Base-by-base conservation (phyloP, 805 yeast species). In the Vanderwaltozyma verrucispora region DNA sequence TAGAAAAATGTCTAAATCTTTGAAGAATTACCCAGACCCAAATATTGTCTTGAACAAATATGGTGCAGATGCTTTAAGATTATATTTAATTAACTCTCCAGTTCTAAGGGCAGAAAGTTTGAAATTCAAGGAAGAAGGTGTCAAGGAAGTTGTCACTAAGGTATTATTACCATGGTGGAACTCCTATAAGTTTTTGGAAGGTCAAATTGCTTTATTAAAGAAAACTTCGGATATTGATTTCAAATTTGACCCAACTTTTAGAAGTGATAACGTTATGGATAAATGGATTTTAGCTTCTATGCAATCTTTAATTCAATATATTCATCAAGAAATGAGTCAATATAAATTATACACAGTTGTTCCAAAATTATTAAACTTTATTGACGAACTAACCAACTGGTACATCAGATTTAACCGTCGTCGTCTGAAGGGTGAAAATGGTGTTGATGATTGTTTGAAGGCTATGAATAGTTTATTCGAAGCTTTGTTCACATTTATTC, bases 141-240 rank as follows among this genome's bases (percentile, higher is more conserved):
- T 92, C 30, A 86, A 87, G 56, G 99, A 92, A 65, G 95, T 92
- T 57, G 94, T 92, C 30, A 81, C 96, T 25, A 85, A 88, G 65
- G 98, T 92, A 31, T 68, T 89, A 56, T 71, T 92, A 54, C 99
- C 99, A 53, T 94, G 97, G 98, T 92, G 89, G 87, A 92, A 92
- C 69, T 84, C 96, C 23, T 89, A 71, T 74, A 92, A 89, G 64
- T 92, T 92, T 70, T 80, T 88, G 69, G 95, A 88, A 56, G 96
- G 92, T 49, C 95, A 94, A 54, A 82, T 88, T 48, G 83, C 85
- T 19, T 65, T 92, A 38, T 73, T 83, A 59, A 77, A 80, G 66
- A 92, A 89, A 68, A 75, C 77, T 38, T 73, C 80, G 34, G 73
- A 72, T 38, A 58, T 72, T 44, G 85, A 77, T 36, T 92, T 83